Conservation (phyloP, 2,329 filamentous ascomycete species). For the Aspergillus texensis region DNA sequence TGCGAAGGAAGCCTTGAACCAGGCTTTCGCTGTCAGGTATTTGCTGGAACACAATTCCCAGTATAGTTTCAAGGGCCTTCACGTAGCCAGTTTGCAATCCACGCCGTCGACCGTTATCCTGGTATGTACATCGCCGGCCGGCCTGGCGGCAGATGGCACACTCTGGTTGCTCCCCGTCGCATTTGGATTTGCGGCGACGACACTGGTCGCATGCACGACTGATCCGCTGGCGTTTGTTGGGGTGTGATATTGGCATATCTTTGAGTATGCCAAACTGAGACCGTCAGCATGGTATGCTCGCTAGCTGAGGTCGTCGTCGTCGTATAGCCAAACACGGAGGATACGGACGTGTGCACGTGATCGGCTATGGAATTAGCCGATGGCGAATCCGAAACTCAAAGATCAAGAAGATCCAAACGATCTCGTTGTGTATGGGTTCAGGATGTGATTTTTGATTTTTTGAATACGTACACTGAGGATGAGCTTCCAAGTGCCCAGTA, state of each 20-base stretch:
- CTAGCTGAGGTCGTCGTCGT: neutral
- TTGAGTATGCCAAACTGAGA: neutral
- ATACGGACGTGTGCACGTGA: neutral
- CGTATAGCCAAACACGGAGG: neutral
- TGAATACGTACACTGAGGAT: neutral
- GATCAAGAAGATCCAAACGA: too few species aligned
- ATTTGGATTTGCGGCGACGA: constrained; percentile 69
- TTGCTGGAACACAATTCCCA: neutral
- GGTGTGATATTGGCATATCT: neutral
- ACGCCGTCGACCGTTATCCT: constrained; percentile 33
- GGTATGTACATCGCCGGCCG: constrained; percentile 22
- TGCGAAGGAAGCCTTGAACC: neutral
- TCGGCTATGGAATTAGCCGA: neutral
- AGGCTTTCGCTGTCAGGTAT: neutral
- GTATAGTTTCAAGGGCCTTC: neutral
- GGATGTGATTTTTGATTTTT: neutral
- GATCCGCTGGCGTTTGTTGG: neutral
- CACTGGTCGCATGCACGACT: constrained; percentile 48
- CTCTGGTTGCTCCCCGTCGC: constrained; percentile 66
- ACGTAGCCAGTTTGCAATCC: neutral
- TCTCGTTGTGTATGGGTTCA: neutral
- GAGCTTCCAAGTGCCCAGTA: neutral
- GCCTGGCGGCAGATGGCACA: constrained; percentile 62
- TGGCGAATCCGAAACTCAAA: neutral
- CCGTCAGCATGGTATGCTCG: neutral